phyloP scores from a whole-genome alignment of 2,329 filamentous ascomycete genomes.

The Elsinoe perseae region DNA sequence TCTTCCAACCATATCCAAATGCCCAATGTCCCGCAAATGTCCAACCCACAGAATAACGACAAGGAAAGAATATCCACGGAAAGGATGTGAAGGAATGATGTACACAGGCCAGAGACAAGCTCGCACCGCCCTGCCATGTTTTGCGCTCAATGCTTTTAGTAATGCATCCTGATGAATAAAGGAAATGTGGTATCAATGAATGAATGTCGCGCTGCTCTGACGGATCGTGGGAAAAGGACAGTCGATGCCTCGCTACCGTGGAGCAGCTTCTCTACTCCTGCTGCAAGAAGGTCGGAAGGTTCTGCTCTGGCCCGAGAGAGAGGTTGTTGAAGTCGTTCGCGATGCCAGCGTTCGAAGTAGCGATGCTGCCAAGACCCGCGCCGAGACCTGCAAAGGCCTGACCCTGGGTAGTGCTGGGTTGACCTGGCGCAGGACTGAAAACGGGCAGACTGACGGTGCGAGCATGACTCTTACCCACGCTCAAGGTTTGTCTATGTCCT shows the following conservation, averaged over 20 bases:
- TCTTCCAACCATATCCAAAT: no score
- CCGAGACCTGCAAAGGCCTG: slow-evolving; percentile 51
- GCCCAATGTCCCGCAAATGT: slow-evolving; percentile 25
- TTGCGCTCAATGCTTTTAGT: slow-evolving; percentile 24
- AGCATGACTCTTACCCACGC: slow-evolving; percentile 44
- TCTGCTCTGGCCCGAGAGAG: background rate
- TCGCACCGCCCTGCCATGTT: background rate
- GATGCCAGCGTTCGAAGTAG: slow-evolving; percentile 13
- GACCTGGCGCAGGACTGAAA: slow-evolving; percentile 45
- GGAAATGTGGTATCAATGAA: background rate
- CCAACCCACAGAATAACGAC: slow-evolving; percentile 25
- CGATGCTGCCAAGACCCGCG: slow-evolving; percentile 51
- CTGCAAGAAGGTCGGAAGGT: slow-evolving; percentile 9
- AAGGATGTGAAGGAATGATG: background rate
- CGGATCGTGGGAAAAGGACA: background rate
- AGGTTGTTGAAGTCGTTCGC: slow-evolving; percentile 1
- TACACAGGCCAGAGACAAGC: background rate
- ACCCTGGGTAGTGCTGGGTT: slow-evolving; percentile 31
- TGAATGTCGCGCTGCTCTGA: background rate
- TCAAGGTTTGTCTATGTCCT: slow-evolving; percentile 17
- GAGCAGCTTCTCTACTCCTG: background rate
- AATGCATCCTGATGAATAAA: background rate
- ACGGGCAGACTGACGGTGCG: slow-evolving; percentile 83
- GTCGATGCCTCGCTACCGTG: background rate
- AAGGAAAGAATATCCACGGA: slow-evolving; percentile 1